A percentile compares a stretch with the other conserved stretches of the same genome.
Evolutionary conservation across 495 filamentous ascomycete species (phyloP).

Genomic region (Aspergillus coremiiformis): DNA sequence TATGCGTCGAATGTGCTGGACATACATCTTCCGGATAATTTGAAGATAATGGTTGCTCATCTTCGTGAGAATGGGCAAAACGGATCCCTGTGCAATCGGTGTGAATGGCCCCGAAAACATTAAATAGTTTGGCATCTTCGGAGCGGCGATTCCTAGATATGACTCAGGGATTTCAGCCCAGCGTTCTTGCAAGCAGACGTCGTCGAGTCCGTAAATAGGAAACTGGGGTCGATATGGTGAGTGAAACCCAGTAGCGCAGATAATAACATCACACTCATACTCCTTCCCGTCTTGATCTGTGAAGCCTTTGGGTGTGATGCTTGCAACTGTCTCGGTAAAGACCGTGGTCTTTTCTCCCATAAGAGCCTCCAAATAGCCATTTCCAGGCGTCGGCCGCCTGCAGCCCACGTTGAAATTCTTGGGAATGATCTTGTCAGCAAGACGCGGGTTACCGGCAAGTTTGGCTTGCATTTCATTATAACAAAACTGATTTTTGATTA

Average conservation of each 20-base stretch:
- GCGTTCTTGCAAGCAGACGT: conserved; percentile 28
- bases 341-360: conserved; percentile 9
- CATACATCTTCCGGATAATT: conserved; percentile 26
- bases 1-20: conserved; percentile 15
- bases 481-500: conserved; percentile 1
- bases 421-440: conserved; percentile 41
- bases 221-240: conserved; percentile 29
- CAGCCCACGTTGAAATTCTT: conserved; percentile 34
- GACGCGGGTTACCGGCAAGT: conserved; percentile 38
- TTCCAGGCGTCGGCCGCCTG: conserved; percentile 33
- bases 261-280: conserved; percentile 20
- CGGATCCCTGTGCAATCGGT: conserved; percentile 18
- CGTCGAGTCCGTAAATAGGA: conserved; percentile 29
- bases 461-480: conserved; percentile 24
- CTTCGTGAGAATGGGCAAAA: conserved; percentile 24
- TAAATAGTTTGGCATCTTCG: conserved; percentile 52
- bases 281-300: conserved; percentile 28
- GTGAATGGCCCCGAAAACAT: conserved; percentile 12
- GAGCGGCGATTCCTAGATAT: conserved; percentile 45
- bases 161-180: conserved; percentile 35
- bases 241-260: conserved; percentile 36
- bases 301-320: conserved; percentile 28
- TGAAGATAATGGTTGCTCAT: conserved; percentile 35
- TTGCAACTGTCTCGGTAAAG: conserved; percentile 7
- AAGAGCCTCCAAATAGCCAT: conserved; percentile 14